Base-by-base conservation (phyloP, 2,329 filamentous ascomycete genomes). In the Fusarium sp. region DNA sequence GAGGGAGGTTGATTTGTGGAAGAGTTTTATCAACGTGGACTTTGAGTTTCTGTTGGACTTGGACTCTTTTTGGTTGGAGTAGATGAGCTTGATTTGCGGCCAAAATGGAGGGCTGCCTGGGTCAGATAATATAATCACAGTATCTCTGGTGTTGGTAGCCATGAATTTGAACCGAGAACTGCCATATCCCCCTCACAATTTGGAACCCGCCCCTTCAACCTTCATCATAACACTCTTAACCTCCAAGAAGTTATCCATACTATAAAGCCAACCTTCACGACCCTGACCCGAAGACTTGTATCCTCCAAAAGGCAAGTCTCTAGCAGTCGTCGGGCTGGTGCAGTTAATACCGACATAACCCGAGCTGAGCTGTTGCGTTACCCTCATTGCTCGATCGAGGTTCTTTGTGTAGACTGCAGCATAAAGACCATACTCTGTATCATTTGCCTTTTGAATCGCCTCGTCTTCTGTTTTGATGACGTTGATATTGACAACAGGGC, bases 271-370 rank as follows among this genome's bases (percentile, higher is more conserved):
- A 0, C 71, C 72, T 10, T 74, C 71, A 26, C 71, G 38, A 0
- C 71, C 71, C 23, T 70, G 61, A 0, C 71, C 71, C 1, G 69
- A 73, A 0, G 53, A 27, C 11, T 74, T 74, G 18, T 73, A 74
- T 0, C 71, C 71, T 1, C 71, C 71, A 33, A 74, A 74, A 0
- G 71, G 71, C 18, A 74, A 17, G 5, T 74, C 71, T 11, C 15
- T 41, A 0, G 65, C 69, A 0, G 58, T 62, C 8, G 40, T 38
- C 1, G 71, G 71, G 5, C 71, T 81, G 80, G 71, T 73, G 6
- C 63, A 87, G 82, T 76, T 91, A 62, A 91, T 86, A 72, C 87
- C 88, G 0, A 90, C 88, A 78, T 87, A 89, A 0, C 89, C 89
- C 4, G 87, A 85, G 76, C 90, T 87, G 30, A 91, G 82, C 6